phyloP scores from a whole-genome alignment of 768 basidiomycete species.

The Suillus cothurnatus region DNA sequence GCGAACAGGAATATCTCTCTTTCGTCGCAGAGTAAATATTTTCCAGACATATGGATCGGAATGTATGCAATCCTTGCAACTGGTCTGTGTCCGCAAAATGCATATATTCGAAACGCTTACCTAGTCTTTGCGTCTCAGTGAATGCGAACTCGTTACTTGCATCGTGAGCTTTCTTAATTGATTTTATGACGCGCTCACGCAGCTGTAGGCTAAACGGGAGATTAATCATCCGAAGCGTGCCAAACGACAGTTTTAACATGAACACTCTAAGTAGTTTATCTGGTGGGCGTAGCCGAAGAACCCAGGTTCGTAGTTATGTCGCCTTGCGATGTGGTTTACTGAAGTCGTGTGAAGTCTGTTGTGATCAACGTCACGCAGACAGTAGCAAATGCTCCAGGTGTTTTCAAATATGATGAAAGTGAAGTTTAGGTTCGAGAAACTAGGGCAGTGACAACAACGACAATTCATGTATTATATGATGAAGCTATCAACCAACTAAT shows the following conservation, averaged over 20 bases:
- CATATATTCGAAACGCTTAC: neutral
- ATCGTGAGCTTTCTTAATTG: neutral
- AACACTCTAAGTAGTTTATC: neutral
- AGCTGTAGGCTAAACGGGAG: neutral
- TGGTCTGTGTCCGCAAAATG: neutral
- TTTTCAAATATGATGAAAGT: neutral
- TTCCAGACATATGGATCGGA: constrained; percentile 5
- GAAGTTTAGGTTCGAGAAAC: neutral
- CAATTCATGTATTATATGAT: neutral
- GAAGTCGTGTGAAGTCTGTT: neutral
- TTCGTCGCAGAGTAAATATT: neutral
- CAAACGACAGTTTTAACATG: neutral
- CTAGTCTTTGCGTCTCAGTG: neutral
- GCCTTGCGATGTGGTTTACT: neutral
- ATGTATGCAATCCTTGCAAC: constrained; percentile 2
- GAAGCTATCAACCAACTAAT: neutral
- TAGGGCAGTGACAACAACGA: neutral
- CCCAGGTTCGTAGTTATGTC: neutral
- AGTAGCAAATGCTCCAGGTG: neutral
- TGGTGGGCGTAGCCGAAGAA: neutral
- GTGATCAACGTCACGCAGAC: neutral
- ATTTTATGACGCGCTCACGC: neutral
- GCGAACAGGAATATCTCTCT: neutral
- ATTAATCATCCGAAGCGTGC: neutral
- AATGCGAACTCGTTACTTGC: constrained; percentile 5